Base-by-base conservation (phyloP, 768 basidiomycete species). In the Dictyophora rubrovolvata region DNA sequence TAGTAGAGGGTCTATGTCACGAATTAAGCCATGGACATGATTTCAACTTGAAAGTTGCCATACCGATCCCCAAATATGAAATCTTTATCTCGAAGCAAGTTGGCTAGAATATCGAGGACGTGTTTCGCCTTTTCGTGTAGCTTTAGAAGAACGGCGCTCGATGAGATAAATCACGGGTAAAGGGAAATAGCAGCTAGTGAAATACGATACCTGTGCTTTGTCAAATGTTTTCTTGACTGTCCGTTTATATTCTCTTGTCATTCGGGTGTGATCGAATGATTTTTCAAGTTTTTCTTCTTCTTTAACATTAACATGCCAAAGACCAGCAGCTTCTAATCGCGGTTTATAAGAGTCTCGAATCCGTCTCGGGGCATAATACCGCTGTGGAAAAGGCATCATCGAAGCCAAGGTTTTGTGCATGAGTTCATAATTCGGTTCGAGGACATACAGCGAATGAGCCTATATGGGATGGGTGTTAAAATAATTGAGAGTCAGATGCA, bases 311-410 rank as follows among this genome's bases (percentile, higher is more conserved):
- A 73, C 61, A 63, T 69, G 73, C 87, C 88, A 89, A 21, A 90
- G 66, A 10, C 82, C 86, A 23, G 77, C 77, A 8, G 77, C 77
- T 66, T 86, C 80, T 36, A 92, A 71, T 14, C 86, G 79, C 12
- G 78, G 73, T 55, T 70, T 76, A 63, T 84, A 79, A 17, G 75
- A 67, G 23, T 77, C 73, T 42, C 87, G 79, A 34, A 90, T 77
- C 17, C 87, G 79, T 5, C 68, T 65, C 0, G 88, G 84, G 7
- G 87, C 79, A 65, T 86, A 92, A 67, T 88, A 91, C 9, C 82
- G 77, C 64, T 87, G 86, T 0, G 87, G 89, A 1, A 85, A 56
- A 14, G 81, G 77, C 56, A 86, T 81, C 63, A 83, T 68, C 6
- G 77, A 76, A 0, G 77, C 79, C 46, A 91, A 70, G 0, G 75